Conservation (phyloP, 345 rosid species). For the Microcos paniculata region DNA sequence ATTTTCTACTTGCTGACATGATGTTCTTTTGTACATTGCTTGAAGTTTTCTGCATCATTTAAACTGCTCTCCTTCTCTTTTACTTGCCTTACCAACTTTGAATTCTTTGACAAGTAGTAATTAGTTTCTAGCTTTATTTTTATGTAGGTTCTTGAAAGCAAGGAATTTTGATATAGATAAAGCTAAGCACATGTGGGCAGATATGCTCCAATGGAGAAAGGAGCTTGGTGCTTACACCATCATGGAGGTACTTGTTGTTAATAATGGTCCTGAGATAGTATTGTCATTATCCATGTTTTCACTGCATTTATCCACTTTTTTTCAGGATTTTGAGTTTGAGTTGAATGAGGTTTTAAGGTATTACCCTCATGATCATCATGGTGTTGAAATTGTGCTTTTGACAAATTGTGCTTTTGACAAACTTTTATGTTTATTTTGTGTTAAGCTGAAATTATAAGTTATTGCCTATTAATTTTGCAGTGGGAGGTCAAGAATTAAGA, state of each 20-base stretch:
- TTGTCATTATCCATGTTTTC: not conserved
- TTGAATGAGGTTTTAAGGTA: constrained; percentile 67
- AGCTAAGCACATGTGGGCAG: constrained; percentile 98
- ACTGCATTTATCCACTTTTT: constrained; percentile 15
- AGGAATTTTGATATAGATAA: constrained; percentile 88
- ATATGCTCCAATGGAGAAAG: constrained; percentile 97
- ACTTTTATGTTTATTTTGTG: not conserved
- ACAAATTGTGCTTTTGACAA: not conserved
- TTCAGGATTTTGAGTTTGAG: constrained; percentile 95
- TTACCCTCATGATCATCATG: constrained; percentile 96
- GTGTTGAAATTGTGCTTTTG: constrained; percentile 66
- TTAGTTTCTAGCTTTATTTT: too few species aligned
- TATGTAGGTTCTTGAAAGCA: constrained; percentile 87
- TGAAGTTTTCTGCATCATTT: not conserved
- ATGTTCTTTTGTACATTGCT: too few species aligned
- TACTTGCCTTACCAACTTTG: not conserved
- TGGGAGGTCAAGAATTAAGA: too few species aligned
- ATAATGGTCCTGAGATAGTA: constrained; percentile 14
- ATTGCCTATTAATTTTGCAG: constrained; percentile 45
- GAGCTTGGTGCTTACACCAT: constrained; percentile 79
- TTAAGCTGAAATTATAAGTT: constrained; percentile 13
- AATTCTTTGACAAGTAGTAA: not conserved
- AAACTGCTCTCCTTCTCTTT: not conserved
- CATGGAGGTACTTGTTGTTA: constrained; percentile 52
- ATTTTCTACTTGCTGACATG: not conserved